Percentiles rank a stretch among this genome's conserved stretches.
These are phyloP conservation scores for Phascolomyces articulosus DNA, from an alignment of 371 early-diverging fungal genomes.

Conservation along the genomic window DNA sequence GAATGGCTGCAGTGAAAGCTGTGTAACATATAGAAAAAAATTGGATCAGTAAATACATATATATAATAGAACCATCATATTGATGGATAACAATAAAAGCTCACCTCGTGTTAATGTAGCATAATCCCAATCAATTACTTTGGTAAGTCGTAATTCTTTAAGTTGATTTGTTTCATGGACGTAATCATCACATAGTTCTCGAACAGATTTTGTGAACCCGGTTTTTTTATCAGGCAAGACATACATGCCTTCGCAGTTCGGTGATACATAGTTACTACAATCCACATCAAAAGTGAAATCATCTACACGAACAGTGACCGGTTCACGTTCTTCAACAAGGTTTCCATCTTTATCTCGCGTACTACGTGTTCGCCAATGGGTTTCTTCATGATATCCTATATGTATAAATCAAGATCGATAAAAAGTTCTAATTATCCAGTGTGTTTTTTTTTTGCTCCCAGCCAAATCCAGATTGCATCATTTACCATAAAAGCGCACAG, in stretches of 20 bases:
- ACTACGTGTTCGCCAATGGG: constrained; percentile 27
- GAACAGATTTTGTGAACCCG: constrained; percentile 27
- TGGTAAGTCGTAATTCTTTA: constrained; percentile 46
- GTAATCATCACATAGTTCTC: constrained; percentile 47
- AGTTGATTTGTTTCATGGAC: constrained; percentile 29
- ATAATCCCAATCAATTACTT: constrained; percentile 47
- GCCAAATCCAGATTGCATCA: not conserved
- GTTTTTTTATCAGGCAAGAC: constrained; percentile 36
- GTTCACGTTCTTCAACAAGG: constrained; percentile 27
- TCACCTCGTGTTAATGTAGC: constrained; percentile 37
- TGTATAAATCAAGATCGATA: not conserved
- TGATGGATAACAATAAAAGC: no score
- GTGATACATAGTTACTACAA: constrained; percentile 26
- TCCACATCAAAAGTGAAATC: constrained; percentile 42
- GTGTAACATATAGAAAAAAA: not conserved
- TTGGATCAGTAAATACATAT: no score
- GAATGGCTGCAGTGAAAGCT: constrained; percentile 47
- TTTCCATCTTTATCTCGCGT: constrained; percentile 43
- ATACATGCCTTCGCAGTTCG: constrained; percentile 29
- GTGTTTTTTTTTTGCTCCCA: no score
- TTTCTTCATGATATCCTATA: constrained; percentile 50
- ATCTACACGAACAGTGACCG: constrained; percentile 9
- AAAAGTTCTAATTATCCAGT: no score
- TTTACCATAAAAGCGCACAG: constrained; percentile 42
- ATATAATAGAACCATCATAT: no score